Conservation (phyloP, 306 rosid species). For the Sindora glabra region DNA sequence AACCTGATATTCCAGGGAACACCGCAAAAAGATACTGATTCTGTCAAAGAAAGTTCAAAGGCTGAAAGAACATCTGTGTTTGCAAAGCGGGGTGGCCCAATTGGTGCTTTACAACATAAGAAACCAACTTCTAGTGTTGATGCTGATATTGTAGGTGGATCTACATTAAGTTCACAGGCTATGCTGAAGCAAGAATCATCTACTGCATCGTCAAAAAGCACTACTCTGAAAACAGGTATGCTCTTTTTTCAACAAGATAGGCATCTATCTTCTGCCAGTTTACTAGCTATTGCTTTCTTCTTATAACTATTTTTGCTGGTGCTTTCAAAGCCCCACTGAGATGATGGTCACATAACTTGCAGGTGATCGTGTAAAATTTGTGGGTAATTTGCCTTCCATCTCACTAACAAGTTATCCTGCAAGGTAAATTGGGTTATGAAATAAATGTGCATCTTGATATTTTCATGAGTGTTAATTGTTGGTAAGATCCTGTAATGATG, state of each 20-base stretch:
- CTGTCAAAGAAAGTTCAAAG: conserved; percentile 54
- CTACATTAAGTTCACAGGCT: conserved; percentile 64
- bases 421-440: conserved; percentile 40
- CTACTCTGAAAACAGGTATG: conserved; percentile 59
- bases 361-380: conserved; percentile 90
- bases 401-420: conserved; percentile 38
- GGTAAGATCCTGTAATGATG: neutral
- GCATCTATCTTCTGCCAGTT: neutral
- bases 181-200: conserved; percentile 79
- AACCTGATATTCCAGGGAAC: conserved; percentile 43
- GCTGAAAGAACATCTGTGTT: conserved; percentile 52
- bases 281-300: neutral
- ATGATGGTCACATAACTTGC: conserved; percentile 23
- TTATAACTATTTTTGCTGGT: neutral
- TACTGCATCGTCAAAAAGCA: conserved; percentile 72
- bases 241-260: neutral
- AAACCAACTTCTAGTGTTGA: conserved; percentile 86
- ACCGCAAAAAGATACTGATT: conserved; percentile 45
- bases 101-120: conserved; percentile 45
- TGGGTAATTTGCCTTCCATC: conserved; percentile 51
- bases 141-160: conserved; percentile 83
- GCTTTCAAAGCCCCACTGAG: neutral
- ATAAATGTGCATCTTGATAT: neutral
- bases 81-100: conserved; percentile 49
- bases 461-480: neutral